Evolutionary conservation across 2,329 filamentous ascomycete genomes (phyloP), one percentile per base, ranked within the genome.

Genomic region (Byssothecium circinans): DNA sequence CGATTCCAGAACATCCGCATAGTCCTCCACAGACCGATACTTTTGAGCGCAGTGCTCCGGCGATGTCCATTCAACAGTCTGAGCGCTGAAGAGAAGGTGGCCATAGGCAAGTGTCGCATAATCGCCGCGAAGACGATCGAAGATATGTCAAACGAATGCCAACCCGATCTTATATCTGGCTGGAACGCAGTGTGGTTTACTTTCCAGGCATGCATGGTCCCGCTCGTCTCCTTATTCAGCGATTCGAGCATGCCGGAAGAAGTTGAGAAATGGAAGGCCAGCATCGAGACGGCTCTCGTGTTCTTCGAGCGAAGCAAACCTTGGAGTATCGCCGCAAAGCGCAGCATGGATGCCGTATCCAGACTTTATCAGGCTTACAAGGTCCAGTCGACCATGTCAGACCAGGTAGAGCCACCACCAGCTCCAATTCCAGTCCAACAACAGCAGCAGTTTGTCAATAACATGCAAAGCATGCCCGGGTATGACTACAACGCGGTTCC

Each of bases 141-240:
- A 48, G 86, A 90, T 50, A 89, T 91, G 52, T 79, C 83, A 10
- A 75, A 78, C 18, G 86, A 87, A 53, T 89, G 86, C 74, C 81
- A 81, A 37, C 81, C 83, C 37, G 88, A 89, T 63, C 83, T 90
- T 62, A 88, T 91, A 73, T 83, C 83, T 0, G 87, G 87, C 8
- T 91, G 87, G 88, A 89, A 89, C 65, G 88, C 85, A 0, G 87
- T 88, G 2, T 91, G 87, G 87, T 86, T 90, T 70, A 80, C 89
- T 49, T 91, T 89, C 71, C 88, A 91, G 67, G 87, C 88, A 0
- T 83, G 83, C 53, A 88, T 91, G 84, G 84, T 91, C 8, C 88
- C 88, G 0, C 78, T 92, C 1, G 81, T 92, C 10, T 86, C 82
- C 18, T 76, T 91, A 11, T 89, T 90, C 66, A 86, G 82, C 76